Percentiles rank a stretch among this genome's conserved stretches.
These are phyloP conservation scores for Vinca major DNA, from an alignment of 305 asterid genomes.

Conservation along the genomic window DNA sequence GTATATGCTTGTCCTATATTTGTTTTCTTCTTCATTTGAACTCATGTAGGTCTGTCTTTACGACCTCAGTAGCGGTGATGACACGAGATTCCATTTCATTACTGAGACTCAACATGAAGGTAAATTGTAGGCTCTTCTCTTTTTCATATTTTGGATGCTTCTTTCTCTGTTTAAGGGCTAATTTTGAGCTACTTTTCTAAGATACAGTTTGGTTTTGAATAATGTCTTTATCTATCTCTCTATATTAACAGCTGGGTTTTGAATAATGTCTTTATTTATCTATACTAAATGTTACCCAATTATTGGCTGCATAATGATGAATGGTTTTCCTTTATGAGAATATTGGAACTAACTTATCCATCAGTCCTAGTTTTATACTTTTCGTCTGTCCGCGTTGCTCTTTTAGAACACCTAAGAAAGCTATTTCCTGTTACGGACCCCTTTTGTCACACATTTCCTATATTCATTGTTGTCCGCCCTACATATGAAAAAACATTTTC, in stretches of 20 bases:
- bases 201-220: neutral
- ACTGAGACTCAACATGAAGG: slow-evolving; percentile 68
- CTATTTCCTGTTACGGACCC: neutral
- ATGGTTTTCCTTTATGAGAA: neutral
- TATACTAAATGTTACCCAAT: neutral
- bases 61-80: slow-evolving; percentile 40
- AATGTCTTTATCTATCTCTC: neutral
- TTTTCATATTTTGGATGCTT: slow-evolving; percentile 3
- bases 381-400: no score
- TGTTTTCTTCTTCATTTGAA: slow-evolving; percentile 22
- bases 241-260: no score
- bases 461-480: neutral
- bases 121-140: slow-evolving; percentile 22
- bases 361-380: neutral
- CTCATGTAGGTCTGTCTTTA: slow-evolving; percentile 55
- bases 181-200: neutral
- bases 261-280: no score
- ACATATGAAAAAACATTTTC: no score
- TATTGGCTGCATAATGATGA: neutral
- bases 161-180: neutral
- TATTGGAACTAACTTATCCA: neutral
- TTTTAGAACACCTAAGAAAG: neutral
- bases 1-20: slow-evolving; percentile 15
- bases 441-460: neutral
- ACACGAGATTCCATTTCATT: slow-evolving; percentile 44